Conservation (phyloP, 768 basidiomycete species). For the Lactifluus pinguis region DNA sequence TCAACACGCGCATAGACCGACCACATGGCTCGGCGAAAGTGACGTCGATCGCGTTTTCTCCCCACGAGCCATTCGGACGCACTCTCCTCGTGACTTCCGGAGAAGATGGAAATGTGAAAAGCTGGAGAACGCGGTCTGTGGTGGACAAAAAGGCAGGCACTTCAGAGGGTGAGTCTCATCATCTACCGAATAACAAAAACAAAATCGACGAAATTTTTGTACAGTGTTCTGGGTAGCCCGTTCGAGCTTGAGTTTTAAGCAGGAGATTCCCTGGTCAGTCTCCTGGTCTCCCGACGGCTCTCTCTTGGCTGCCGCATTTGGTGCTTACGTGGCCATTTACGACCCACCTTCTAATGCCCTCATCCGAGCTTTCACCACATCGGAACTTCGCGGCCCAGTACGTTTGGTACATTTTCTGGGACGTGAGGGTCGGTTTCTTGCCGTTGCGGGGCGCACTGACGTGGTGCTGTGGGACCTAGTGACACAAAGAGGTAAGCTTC, state of each 20-base stretch:
- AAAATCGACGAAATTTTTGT: neutral
- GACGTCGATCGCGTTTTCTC: constrained; percentile 62
- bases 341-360: constrained; percentile 55
- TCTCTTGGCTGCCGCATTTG: constrained; percentile 66
- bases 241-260: constrained; percentile 61
- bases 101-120: constrained; percentile 65
- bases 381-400: constrained; percentile 41
- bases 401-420: constrained; percentile 59
- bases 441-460: constrained; percentile 38
- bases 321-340: constrained; percentile 62
- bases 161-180: constrained; percentile 40
- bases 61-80: constrained; percentile 27
- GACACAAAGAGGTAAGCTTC: constrained; percentile 44
- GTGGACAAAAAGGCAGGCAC: constrained; percentile 36
- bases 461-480: constrained; percentile 70
- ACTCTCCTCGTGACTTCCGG: constrained; percentile 63
- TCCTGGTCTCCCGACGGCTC: constrained; percentile 85
- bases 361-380: constrained; percentile 44
- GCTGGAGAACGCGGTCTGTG: constrained; percentile 58
- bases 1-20: constrained; percentile 84
- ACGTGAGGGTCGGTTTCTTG: constrained; percentile 58
- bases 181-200: neutral
- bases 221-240: constrained; percentile 74
- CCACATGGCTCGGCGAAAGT: constrained; percentile 69
- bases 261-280: constrained; percentile 52